phyloP scores from a whole-genome alignment of 2,329 filamentous ascomycete genomes.

The Neurospora crassa region DNA sequence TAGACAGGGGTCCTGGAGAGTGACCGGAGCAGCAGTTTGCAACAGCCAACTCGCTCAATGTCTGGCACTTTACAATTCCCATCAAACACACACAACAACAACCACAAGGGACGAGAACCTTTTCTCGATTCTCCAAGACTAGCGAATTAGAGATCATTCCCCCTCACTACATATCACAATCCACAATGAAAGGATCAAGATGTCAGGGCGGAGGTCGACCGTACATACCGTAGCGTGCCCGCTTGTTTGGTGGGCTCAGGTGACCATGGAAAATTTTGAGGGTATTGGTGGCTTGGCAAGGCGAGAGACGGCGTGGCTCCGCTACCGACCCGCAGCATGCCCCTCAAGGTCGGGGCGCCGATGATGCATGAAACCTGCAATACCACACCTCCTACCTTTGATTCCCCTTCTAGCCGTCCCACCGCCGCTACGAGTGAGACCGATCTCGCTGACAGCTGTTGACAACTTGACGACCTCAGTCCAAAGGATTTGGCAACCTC shows the following conservation, averaged over 20 bases:
- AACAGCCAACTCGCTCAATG: neutral
- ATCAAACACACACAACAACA: neutral
- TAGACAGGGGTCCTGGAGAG: neutral
- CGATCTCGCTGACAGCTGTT: constrained; percentile 12
- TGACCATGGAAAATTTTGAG: constrained; percentile 19
- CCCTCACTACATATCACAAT: neutral
- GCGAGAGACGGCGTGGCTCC: constrained; percentile 5
- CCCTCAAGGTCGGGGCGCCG: constrained; percentile 4
- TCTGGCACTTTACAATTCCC: neutral
- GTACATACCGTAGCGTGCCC: constrained; percentile 1
- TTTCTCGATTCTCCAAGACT: neutral
- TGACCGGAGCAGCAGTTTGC: neutral
- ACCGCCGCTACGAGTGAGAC: constrained; percentile 8
- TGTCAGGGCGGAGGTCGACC: neutral
- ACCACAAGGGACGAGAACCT: neutral
- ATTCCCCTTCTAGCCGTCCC: constrained; percentile 1
- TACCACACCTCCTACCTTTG: constrained; percentile 5
- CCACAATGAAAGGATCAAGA: neutral
- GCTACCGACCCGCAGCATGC: constrained; percentile 1
- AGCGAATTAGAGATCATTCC: neutral
- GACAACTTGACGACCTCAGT: neutral
- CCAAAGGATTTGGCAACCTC: neutral
- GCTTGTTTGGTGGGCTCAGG: constrained; percentile 20
- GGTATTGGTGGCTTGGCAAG: constrained; percentile 14
- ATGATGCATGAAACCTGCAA: constrained; percentile 7